Percentiles rank a stretch among this genome's conserved stretches.
These are phyloP conservation scores for Fusarium caatingaense DNA, from an alignment of 2,329 filamentous ascomycete genomes.

Conservation along the genomic window DNA sequence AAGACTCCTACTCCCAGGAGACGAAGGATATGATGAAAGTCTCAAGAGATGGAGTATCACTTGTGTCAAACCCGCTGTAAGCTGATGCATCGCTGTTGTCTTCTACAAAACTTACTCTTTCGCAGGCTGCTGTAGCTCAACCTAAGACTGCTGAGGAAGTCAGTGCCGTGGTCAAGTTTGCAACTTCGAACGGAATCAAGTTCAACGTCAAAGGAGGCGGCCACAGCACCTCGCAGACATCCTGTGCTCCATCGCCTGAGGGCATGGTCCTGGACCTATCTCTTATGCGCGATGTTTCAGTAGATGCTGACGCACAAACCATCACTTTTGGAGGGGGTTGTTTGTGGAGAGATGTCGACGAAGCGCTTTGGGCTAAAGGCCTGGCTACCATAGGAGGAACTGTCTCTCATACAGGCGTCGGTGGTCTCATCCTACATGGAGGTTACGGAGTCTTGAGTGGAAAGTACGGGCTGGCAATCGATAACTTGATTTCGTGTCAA, in stretches of 20 bases:
- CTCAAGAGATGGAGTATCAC: conserved; percentile 54
- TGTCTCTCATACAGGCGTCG: conserved; percentile 71
- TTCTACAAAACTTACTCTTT: background rate
- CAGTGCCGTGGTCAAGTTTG: conserved; percentile 57
- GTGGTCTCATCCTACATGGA: conserved; percentile 67
- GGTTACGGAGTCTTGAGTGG: conserved; percentile 69
- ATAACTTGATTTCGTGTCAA: conserved; percentile 54
- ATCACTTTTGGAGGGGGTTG: conserved; percentile 64
- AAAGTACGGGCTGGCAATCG: conserved; percentile 62
- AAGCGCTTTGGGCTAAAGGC: conserved; percentile 59
- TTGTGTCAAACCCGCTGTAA: conserved; percentile 51
- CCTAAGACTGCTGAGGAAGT: conserved; percentile 56
- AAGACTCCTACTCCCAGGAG: conserved; percentile 49
- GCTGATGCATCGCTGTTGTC: background rate
- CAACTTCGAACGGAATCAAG: conserved; percentile 56
- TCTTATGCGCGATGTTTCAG: conserved; percentile 61
- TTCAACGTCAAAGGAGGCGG: conserved; percentile 67
- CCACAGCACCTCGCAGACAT: conserved; percentile 64
- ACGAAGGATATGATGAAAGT: conserved; percentile 50
- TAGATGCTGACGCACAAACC: conserved; percentile 58
- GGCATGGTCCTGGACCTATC: conserved; percentile 68
- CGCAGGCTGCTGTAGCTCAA: conserved; percentile 58
- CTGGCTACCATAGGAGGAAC: conserved; percentile 72
- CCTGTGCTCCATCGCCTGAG: conserved; percentile 55
- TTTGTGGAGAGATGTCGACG: conserved; percentile 66